Percentiles rank a stretch among this genome's conserved stretches.
These are phyloP conservation scores for Manihot esculenta DNA, from an alignment of 441 rosid species.

Conservation along the genomic window DNA sequence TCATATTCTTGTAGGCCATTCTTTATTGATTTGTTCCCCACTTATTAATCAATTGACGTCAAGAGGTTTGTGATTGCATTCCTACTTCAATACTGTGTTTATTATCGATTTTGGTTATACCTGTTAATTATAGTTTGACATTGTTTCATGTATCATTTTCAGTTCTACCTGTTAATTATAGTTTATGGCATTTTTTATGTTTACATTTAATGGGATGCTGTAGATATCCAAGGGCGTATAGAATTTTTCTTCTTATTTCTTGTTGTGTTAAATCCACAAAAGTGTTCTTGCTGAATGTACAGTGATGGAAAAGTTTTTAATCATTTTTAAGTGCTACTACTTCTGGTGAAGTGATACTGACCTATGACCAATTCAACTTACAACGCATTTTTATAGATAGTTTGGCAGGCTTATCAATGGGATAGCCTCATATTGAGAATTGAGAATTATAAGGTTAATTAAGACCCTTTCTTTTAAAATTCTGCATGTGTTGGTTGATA, in stretches of 20 bases:
- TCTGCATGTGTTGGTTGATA: not conserved
- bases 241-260: not conserved
- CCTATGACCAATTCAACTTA: not conserved
- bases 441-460: not conserved
- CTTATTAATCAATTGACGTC: not conserved
- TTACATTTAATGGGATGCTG: not conserved
- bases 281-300: constrained; percentile 1
- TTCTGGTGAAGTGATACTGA: not conserved
- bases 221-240: not conserved
- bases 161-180: too few relatives aligned
- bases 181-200: not conserved
- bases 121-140: too few relatives aligned
- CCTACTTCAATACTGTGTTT: too few relatives aligned
- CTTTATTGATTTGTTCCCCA: not conserved
- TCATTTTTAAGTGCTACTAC: not conserved
- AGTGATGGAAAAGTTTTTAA: not conserved
- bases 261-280: not conserved
- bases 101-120: too few relatives aligned
- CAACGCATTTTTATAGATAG: not conserved
- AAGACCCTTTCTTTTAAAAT: not conserved
- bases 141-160: too few relatives aligned
- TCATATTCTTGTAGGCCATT: constrained; percentile 22
- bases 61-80: constrained; percentile 3
- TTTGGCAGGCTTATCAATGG: not conserved
- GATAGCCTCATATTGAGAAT: not conserved